Percentiles rank a stretch among this genome's conserved stretches.
These are phyloP conservation scores for Aspergillus cristatus DNA, from an alignment of 495 filamentous ascomycete species.

Conservation along the genomic window DNA sequence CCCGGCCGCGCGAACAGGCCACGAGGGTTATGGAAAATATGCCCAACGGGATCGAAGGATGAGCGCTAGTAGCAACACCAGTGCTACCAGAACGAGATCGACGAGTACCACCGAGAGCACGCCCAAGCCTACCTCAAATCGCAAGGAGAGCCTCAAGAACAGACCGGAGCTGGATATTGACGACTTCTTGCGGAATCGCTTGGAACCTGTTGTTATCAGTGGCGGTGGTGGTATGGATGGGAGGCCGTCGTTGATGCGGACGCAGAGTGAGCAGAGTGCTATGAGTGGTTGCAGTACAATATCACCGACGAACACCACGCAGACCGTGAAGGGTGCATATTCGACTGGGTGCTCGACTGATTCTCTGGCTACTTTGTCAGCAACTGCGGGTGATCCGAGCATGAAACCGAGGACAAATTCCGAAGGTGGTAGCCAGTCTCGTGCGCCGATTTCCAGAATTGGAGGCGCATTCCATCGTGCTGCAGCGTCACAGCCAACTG, in stretches of 20 bases:
- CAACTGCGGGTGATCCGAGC: conserved; percentile 9
- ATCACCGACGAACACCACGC: conserved; percentile 25
- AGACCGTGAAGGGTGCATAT: conserved; percentile 9
- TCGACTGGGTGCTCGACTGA: conserved; percentile 26
- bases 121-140: conserved; percentile 36
- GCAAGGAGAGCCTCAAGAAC: conserved; percentile 45
- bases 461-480: too few relatives aligned
- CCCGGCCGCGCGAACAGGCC: conserved; percentile 84
- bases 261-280: conserved; percentile 56
- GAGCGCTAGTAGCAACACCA: conserved; percentile 39
- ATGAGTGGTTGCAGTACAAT: conserved; percentile 39
- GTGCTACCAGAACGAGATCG: conserved; percentile 36
- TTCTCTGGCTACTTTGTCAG: conserved; percentile 22
- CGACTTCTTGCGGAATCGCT: conserved; percentile 63
- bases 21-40: conserved; percentile 89
- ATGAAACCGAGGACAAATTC: too few relatives aligned
- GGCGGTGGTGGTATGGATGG: conserved; percentile 55
- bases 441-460: too few relatives aligned
- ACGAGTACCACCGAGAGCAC: conserved; percentile 46
- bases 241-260: conserved; percentile 44
- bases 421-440: too few relatives aligned
- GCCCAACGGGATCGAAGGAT: conserved; percentile 38
- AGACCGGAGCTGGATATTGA: conserved; percentile 49
- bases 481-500: too few relatives aligned
- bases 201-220: conserved; percentile 80